Percentiles rank a stretch among this genome's conserved stretches.
Conservation (phyloP, 495 filamentous ascomycete genomes). For the Aspergillus carlsbadensis region DNA sequence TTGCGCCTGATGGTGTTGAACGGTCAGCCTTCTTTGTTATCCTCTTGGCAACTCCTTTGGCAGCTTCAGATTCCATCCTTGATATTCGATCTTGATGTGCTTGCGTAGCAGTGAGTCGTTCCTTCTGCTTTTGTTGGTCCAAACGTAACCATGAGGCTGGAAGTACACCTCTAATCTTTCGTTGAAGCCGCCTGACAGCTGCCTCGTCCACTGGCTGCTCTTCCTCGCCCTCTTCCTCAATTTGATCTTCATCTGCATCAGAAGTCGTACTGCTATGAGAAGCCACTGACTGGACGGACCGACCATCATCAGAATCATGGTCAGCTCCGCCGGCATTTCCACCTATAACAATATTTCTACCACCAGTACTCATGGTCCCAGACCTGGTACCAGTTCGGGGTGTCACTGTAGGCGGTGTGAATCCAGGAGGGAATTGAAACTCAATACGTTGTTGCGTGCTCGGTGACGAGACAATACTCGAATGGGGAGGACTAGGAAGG, state of each 20-base stretch:
- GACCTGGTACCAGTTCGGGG: constrained; percentile 28
- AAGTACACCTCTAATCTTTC: constrained; percentile 76
- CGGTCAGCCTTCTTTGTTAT: constrained; percentile 28
- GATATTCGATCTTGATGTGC: constrained; percentile 20
- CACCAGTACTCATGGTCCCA: constrained; percentile 7
- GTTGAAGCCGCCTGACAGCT: constrained; percentile 41
- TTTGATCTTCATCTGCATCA: constrained; percentile 10
- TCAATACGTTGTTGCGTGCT: constrained; percentile 19
- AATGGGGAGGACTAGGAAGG: constrained; percentile 42
- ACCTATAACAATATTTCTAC: constrained; percentile 9
- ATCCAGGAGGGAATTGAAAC: constrained; percentile 43
- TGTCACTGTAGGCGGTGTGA: constrained; percentile 36
- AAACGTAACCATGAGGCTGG: constrained; percentile 89
- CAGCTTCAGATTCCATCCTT: constrained; percentile 29
- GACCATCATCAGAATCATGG: constrained; percentile 21
- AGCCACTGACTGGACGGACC: constrained; percentile 16
- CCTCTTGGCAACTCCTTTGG: constrained; percentile 47
- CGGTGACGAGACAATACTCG: constrained; percentile 32
- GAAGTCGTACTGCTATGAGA: constrained; percentile 18
- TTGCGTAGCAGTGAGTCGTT: constrained; percentile 29
- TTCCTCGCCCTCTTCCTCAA: constrained; percentile 13
- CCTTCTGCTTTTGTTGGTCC: constrained; percentile 49
- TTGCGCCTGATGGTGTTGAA: constrained; percentile 13
- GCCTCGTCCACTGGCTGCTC: constrained; percentile 24
- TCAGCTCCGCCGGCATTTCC: constrained; percentile 14